Base-by-base conservation (phyloP, 2,329 filamentous ascomycete species). In the Aspergillaceae sp. region DNA sequence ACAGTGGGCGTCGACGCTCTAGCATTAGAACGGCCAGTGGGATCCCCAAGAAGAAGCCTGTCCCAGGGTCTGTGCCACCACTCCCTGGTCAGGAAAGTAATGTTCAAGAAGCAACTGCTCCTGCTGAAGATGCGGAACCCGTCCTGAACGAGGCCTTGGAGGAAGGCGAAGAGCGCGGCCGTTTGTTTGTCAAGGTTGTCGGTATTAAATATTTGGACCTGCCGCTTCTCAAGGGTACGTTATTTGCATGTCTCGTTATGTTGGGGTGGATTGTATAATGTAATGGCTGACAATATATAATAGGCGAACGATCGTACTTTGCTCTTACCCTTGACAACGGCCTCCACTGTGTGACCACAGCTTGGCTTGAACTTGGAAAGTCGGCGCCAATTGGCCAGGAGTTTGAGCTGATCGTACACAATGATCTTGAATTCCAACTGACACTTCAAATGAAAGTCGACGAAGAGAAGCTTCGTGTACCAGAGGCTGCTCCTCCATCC, bases 121-220 rank as follows among this genome's bases (percentile, higher is more conserved):
- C 82, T 4, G 76, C 88, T 11, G 73, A 78, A 3, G 89, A 95
- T 59, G 81, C 84, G 50, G 84, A 87, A 42, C 65, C 74, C 28
- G 70, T 74, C 4, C 77, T 85, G 47, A 67, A 68, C 33, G 76
- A 78, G 38, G 72, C 76, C 4, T 78, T 79, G 7, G 84, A 87
- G 45, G 90, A 96, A 48, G 87, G 82, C 44, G 84, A 83, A 48
- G 92, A 98, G 68, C 77, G 92, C 56, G 92, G 92, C 7, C 78
- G 92, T 50, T 76, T 98, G 1, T 98, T 98, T 59, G 90, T 98
- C 55, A 98, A 98, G 73, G 92, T 98, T n/a, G 85, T 97, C 66
- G 90, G 91, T 40, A 89, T 97, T 53, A 97, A 97, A 66, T 90
- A 97, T 58, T 77, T 98, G 34, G 90, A 96, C 61, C 74, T 97